phyloP scores from a whole-genome alignment of 768 basidiomycete species.

The Suillus hirtellus region DNA sequence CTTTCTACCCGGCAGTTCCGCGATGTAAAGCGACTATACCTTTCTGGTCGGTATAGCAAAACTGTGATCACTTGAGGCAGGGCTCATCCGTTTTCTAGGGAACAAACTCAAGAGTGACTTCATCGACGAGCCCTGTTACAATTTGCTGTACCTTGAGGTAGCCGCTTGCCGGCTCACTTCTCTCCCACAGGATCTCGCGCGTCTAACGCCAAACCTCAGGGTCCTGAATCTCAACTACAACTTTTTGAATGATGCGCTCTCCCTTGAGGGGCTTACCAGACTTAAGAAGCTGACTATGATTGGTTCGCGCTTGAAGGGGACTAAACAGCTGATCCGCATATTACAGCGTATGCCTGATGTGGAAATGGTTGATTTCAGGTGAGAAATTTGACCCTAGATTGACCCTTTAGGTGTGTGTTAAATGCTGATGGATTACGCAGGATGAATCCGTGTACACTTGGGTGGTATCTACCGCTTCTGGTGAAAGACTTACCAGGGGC shows the following conservation, averaged over 20 bases:
- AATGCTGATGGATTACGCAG: constrained; percentile 29
- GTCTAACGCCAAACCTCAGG: constrained; percentile 79
- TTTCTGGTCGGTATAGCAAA: constrained; percentile 69
- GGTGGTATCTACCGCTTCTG: constrained; percentile 91
- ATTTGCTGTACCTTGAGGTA: constrained; percentile 88
- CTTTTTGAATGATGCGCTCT: constrained; percentile 75
- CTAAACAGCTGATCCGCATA: constrained; percentile 70
- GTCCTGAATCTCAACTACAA: constrained; percentile 97
- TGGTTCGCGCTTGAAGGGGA: constrained; percentile 77
- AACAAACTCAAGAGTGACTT: constrained; percentile 66
- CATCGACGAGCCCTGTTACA: constrained; percentile 77
- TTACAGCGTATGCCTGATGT: constrained; percentile 73
- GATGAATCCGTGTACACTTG: constrained; percentile 97
- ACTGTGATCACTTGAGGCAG: constrained; percentile 21
- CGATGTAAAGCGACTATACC: constrained; percentile 91
- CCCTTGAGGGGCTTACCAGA: constrained; percentile 69
- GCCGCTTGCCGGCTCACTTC: constrained; percentile 80
- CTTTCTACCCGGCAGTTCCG: constrained; percentile 68
- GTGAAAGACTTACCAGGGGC: constrained; percentile 68
- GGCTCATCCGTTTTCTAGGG: constrained; percentile 48
- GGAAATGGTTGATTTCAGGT: constrained; percentile 93
- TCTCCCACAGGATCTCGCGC: constrained; percentile 69
- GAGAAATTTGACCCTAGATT: constrained; percentile 26
- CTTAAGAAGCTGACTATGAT: constrained; percentile 86
- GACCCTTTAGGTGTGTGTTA: not conserved